These are phyloP conservation scores for Cladosporium phlei DNA, from an alignment of 2,329 filamentous ascomycete species.

Conservation along the genomic window DNA sequence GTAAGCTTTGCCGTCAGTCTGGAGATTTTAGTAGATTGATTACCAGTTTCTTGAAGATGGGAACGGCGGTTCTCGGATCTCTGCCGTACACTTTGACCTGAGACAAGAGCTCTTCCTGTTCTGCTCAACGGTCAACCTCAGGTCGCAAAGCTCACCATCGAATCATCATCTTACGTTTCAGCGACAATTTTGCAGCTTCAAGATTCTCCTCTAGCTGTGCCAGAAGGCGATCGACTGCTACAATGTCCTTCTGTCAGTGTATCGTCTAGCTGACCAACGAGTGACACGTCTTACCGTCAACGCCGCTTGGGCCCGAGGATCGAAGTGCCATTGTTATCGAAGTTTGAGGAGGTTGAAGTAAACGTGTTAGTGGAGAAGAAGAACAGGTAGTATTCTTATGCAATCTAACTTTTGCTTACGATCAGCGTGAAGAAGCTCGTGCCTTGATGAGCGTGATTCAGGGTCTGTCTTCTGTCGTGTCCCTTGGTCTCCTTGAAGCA, in stretches of 20 bases:
- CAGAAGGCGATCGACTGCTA: slow-evolving; percentile 28
- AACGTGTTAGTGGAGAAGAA: no score
- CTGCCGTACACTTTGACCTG: slow-evolving; percentile 76
- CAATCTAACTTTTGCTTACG: no score
- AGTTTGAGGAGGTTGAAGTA: no score
- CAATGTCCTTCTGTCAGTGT: slow-evolving; percentile 17
- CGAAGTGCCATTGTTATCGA: not conserved
- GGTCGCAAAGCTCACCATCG: no score
- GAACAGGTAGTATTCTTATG: no score
- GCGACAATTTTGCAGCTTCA: slow-evolving; percentile 23
- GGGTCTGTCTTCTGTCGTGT: no score
- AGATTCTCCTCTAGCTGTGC: slow-evolving; percentile 26
- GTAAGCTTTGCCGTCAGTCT: no score
- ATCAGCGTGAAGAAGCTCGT: no score
- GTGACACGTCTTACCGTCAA: not conserved
- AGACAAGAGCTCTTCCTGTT: slow-evolving; percentile 54
- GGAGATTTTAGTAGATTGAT: not conserved
- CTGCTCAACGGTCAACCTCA: slow-evolving; percentile 40
- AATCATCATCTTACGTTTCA: slow-evolving; percentile 27
- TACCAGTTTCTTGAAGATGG: slow-evolving; percentile 79
- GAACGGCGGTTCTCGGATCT: slow-evolving; percentile 65
- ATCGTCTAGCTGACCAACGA: no score
- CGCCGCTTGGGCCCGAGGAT: not conserved
- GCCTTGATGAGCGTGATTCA: no score
- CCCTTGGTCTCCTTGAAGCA: no score